Percentiles rank a stretch among this genome's conserved stretches.
Evolutionary conservation across 495 filamentous ascomycete genomes (phyloP).

Genomic region (Neurospora sp.): DNA sequence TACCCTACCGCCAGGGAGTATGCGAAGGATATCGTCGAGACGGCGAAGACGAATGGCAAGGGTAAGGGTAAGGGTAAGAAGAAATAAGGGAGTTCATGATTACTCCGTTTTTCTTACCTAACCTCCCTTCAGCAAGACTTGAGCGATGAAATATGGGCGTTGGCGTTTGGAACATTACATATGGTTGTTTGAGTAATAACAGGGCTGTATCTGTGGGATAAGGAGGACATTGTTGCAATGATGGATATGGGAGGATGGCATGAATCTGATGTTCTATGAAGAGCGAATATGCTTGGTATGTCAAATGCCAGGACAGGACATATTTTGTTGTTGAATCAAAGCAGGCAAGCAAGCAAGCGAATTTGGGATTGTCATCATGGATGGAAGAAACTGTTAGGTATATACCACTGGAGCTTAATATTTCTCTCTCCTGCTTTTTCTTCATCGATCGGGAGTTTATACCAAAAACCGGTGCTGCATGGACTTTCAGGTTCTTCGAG

Average conservation of each 20-base stretch:
- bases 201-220: neutral
- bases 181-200: neutral
- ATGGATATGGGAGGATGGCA: neutral
- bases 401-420: neutral
- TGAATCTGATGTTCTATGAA: neutral
- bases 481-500: neutral
- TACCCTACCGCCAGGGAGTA: conserved; percentile 16
- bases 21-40: conserved; percentile 22
- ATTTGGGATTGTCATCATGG: neutral
- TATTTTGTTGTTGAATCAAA: neutral
- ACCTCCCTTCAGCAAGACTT: neutral
- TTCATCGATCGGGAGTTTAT: neutral
- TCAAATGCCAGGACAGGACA: neutral
- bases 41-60: conserved; percentile 20
- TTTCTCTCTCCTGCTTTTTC: neutral
- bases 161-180: neutral
- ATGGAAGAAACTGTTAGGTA: neutral
- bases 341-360: neutral
- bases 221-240: neutral
- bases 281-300: neutral
- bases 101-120: neutral
- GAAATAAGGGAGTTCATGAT: neutral
- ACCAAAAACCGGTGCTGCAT: neutral
- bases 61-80: conserved; percentile 18
- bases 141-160: neutral